Base-by-base conservation (phyloP, 257 asterid genomes). In the Craterostigma plantagineum region DNA sequence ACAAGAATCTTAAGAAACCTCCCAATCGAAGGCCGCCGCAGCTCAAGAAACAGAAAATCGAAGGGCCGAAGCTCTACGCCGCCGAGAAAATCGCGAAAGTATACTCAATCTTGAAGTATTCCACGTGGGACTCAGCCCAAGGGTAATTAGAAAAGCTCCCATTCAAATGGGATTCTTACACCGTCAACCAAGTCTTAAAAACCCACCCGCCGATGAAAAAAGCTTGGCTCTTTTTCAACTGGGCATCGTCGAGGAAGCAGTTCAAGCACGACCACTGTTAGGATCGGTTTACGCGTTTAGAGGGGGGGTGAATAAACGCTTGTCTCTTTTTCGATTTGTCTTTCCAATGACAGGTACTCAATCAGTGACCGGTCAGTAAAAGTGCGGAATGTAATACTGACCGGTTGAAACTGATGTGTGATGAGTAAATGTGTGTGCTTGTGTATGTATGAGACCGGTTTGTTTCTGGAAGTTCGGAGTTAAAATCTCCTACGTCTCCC, bases 241-340 rank as follows among this genome's bases (percentile, higher is more conserved):
- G 98, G 98, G 86, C 74, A 15, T 61, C 84, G 16, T 52, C 47
- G 49, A 44, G 53, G 43, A 61, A 56, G 48, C 72, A 58, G 3
- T 79, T 82, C 64, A 79, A 71, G 79, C 98, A 82, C 63, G 98
- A 82, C 47, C 92, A n/a, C n/a, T n/a, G n/a, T n/a, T n/a, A n/a
- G n/a, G n/a, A n/a, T n/a, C n/a, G n/a, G n/a, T n/a, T n/a, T n/a
- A n/a, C n/a, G n/a, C n/a, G n/a, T n/a, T n/a, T n/a, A n/a, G n/a
- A n/a, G n/a, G n/a, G n/a, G n/a, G n/a, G n/a, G n/a, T n/a, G n/a
- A n/a, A n/a, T n/a, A n/a, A n/a, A n/a, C n/a, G n/a, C n/a, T n/a
- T n/a, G n/a, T n/a, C n/a, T n/a, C n/a, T n/a, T n/a, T n/a, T n/a
- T n/a, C n/a, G n/a, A n/a, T n/a, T n/a, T n/a, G n/a, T n/a, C n/a